These are phyloP conservation scores for Phialemonium atrogriseum DNA, from an alignment of 2,329 filamentous ascomycete species.

Conservation along the genomic window DNA sequence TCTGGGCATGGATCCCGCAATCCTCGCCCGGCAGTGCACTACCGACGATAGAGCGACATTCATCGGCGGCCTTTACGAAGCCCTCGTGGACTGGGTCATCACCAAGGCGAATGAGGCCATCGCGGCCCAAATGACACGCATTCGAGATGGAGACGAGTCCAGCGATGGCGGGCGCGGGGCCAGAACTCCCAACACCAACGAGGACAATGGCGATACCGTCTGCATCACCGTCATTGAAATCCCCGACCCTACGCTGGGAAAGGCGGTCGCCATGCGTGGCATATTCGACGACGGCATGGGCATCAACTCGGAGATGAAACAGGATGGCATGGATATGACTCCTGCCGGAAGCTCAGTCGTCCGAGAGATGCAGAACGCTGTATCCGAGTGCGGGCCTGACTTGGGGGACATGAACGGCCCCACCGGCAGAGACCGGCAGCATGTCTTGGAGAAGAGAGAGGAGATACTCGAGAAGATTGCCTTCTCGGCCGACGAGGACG, in stretches of 20 bases:
- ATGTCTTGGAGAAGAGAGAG: slow-evolving; percentile 74
- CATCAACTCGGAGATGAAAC: slow-evolving; percentile 96
- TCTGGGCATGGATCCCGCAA: slow-evolving; percentile 77
- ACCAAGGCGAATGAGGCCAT: slow-evolving; percentile 82
- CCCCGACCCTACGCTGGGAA: slow-evolving; percentile 70
- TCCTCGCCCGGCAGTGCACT: slow-evolving; percentile 68
- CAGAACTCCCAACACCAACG: slow-evolving; percentile 57
- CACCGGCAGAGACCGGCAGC: slow-evolving; percentile 63
- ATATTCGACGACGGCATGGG: slow-evolving; percentile 89
- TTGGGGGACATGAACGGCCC: slow-evolving; percentile 65
- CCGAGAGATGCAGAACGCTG: slow-evolving; percentile 78
- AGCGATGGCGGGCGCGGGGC: slow-evolving; percentile 50
- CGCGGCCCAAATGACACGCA: slow-evolving; percentile 60
- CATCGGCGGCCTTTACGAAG: slow-evolving; percentile 84
- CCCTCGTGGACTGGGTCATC: slow-evolving; percentile 91
- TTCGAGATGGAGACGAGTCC: slow-evolving; percentile 58
- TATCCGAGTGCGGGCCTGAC: slow-evolving; percentile 68
- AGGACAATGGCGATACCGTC: slow-evolving; percentile 75
- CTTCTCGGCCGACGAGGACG: slow-evolving; percentile 70
- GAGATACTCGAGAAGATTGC: slow-evolving; percentile 79
- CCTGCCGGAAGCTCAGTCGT: slow-evolving; percentile 72
- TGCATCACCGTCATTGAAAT: slow-evolving; percentile 84
- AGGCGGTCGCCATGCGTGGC: slow-evolving; percentile 79
- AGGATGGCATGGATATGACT: slow-evolving; percentile 76
- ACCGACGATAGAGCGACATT: slow-evolving; percentile 78